Conservation (phyloP, 2,329 filamentous ascomycete genomes). For the Myriosclerotinia curreyana region DNA sequence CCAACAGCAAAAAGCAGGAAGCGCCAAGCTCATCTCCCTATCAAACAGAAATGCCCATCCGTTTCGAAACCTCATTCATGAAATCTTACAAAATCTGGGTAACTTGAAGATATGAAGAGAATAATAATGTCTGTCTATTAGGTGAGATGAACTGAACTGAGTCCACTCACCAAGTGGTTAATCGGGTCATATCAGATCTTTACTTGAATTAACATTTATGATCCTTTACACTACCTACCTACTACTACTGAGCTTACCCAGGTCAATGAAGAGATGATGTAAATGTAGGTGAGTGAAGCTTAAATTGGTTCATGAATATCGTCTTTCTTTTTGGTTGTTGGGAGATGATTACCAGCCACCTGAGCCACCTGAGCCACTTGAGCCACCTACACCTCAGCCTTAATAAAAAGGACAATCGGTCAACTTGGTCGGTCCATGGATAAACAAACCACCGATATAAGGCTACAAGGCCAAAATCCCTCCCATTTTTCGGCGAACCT, state of each 20-base stretch:
- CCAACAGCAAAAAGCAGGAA: no score
- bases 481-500: constrained; percentile 22
- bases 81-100: neutral
- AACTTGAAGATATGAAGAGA: no score
- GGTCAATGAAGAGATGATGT: no score
- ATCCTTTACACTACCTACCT: no score
- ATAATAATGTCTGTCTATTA: no score
- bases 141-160: no score
- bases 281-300: neutral
- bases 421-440: neutral
- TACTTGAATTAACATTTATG: no score
- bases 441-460: neutral
- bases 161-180: no score
- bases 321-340: no score
- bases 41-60: constrained; percentile 11
- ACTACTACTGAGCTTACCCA: no score
- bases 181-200: no score
- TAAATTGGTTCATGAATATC: neutral
- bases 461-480: constrained; percentile 1
- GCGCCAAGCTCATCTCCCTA: constrained; percentile 8
- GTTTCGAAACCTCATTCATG: constrained; percentile 15
- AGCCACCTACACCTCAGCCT: neutral
- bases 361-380: neutral
- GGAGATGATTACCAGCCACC: neutral
- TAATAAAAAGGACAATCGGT: neutral